Evolutionary conservation across 202 grass and related monocot species (phyloP).

Genomic region (Dendrocalamus latiflorus): DNA sequence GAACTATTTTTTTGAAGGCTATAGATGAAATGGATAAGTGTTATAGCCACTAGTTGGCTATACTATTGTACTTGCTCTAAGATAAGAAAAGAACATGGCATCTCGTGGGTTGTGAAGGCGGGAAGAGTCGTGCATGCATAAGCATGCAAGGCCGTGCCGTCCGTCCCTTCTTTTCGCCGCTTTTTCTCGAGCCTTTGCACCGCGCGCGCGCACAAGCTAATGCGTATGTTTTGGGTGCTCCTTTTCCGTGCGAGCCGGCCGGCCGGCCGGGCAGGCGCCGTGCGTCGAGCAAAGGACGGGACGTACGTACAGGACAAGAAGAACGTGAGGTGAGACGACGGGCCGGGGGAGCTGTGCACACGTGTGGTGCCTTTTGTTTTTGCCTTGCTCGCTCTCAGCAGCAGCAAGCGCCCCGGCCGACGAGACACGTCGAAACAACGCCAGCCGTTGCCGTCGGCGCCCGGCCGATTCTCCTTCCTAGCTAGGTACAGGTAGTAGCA

Average conservation of each 20-base stretch:
- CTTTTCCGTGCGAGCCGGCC: too few species aligned
- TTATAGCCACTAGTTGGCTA: too few species aligned
- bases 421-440: not conserved
- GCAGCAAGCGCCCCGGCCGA: not conserved
- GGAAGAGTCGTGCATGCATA: too few species aligned
- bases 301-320: not conserved
- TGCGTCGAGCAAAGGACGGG: not conserved
- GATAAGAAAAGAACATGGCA: too few species aligned
- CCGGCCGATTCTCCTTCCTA: not conserved
- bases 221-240: too few species aligned
- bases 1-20: too few species aligned
- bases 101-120: too few species aligned
- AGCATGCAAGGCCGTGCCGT: too few species aligned
- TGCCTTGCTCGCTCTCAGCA: not conserved
- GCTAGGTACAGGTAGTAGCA: not conserved
- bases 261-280: too few species aligned
- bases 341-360: not conserved
- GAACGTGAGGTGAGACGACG: not conserved
- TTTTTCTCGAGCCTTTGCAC: not conserved
- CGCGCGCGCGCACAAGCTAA: not conserved
- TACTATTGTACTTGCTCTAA: too few species aligned
- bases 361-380: conserved; percentile 15
- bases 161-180: too few species aligned
- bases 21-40: too few species aligned
- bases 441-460: conserved; percentile 11